These are phyloP conservation scores for Sclerotinia borealis DNA, from an alignment of 2,329 filamentous ascomycete genomes.

Conservation along the genomic window DNA sequence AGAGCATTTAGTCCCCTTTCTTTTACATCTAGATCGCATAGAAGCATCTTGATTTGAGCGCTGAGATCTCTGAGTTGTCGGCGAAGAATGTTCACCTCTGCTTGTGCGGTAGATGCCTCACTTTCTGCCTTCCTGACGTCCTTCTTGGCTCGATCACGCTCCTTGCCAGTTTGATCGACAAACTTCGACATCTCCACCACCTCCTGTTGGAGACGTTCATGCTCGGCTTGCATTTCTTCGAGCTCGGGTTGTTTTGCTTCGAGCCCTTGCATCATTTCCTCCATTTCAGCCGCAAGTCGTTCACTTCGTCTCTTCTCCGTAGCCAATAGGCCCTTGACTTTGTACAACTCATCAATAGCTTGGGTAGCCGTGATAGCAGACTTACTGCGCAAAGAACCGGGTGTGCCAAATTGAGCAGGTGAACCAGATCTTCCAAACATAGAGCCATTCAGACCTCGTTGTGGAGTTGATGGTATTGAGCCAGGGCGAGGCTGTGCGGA, in stretches of 20 bases:
- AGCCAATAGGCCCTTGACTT: slow-evolving; percentile 65
- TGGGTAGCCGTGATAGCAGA: slow-evolving; percentile 53
- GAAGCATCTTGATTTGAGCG: slow-evolving; percentile 81
- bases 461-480: slow-evolving; percentile 55
- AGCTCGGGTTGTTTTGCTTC: slow-evolving; percentile 85
- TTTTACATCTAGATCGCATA: slow-evolving; percentile 77
- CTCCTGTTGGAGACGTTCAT: slow-evolving; percentile 72
- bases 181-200: slow-evolving; percentile 80
- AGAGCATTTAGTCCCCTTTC: slow-evolving; percentile 73
- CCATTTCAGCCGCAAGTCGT: slow-evolving; percentile 68
- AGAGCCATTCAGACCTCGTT: slow-evolving; percentile 46
- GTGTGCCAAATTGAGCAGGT: slow-evolving; percentile 50
- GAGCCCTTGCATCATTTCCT: slow-evolving; percentile 78
- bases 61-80: slow-evolving; percentile 86
- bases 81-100: slow-evolving; percentile 72
- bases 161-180: slow-evolving; percentile 73
- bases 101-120: slow-evolving; percentile 56
- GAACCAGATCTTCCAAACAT: slow-evolving; percentile 48
- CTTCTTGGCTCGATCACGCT: slow-evolving; percentile 73
- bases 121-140: slow-evolving; percentile 72
- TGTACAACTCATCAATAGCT: slow-evolving; percentile 58
- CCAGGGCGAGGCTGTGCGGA: slow-evolving; percentile 35
- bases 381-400: slow-evolving; percentile 50
- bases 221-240: slow-evolving; percentile 75
- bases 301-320: slow-evolving; percentile 68